phyloP scores from a whole-genome alignment of 805 yeast species.

The Hanseniaspora vineae region DNA sequence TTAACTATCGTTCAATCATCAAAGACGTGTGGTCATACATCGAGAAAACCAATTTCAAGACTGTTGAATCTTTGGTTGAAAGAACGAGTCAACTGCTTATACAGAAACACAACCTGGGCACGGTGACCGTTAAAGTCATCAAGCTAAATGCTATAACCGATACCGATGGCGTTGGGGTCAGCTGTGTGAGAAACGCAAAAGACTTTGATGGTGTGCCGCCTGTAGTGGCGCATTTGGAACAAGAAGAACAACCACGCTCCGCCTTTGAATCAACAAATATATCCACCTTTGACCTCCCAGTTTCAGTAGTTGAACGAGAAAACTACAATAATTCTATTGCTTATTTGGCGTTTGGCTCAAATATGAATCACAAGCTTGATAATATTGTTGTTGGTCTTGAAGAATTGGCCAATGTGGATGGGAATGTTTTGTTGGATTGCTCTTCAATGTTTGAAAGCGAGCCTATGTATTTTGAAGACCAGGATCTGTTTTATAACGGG shows the following conservation, averaged over 20 bases:
- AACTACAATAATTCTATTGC: slow-evolving; percentile 33
- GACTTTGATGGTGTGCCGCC: slow-evolving; percentile 23
- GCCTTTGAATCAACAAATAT: no score
- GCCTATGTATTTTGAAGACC: slow-evolving; percentile 85
- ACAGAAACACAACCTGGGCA: not conserved
- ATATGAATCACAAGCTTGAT: slow-evolving; percentile 55
- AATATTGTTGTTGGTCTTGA: slow-evolving; percentile 48
- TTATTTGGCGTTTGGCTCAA: slow-evolving; percentile 76
- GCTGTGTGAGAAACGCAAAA: slow-evolving; percentile 36
- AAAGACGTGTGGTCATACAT: slow-evolving; percentile 44
- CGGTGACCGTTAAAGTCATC: slow-evolving; percentile 46
- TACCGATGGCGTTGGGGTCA: slow-evolving; percentile 86
- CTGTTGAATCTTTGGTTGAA: slow-evolving; percentile 84
- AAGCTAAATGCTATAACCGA: slow-evolving; percentile 83
- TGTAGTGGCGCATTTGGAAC: not conserved
- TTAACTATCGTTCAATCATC: slow-evolving; percentile 28
- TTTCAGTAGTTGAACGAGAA: slow-evolving; percentile 7
- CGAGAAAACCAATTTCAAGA: slow-evolving; percentile 72
- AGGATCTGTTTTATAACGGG: slow-evolving; percentile 74
- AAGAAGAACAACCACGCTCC: not conserved
- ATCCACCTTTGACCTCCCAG: slow-evolving; percentile 24
- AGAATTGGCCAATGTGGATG: slow-evolving; percentile 21
- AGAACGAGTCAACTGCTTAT: slow-evolving; percentile 47
- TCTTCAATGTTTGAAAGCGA: slow-evolving; percentile 78
- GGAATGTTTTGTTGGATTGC: slow-evolving; percentile 39